Conservation (phyloP, 257 asterid genomes). For the Coffea eugenioides region DNA sequence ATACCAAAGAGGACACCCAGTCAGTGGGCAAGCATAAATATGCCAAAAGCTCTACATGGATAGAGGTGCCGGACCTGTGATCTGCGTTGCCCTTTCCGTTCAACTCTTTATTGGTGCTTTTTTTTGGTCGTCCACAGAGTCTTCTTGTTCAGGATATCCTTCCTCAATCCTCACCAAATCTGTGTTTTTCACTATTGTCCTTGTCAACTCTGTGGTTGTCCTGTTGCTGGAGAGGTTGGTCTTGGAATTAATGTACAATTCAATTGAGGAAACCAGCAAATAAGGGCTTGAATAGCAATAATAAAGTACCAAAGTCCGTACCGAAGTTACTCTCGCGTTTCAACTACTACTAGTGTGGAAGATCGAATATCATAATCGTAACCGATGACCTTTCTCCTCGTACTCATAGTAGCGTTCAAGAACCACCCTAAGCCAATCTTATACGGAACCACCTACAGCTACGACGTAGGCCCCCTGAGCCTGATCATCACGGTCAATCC, state of each 20-base stretch:
- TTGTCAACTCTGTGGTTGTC: background rate
- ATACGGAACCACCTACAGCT: background rate
- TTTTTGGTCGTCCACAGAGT: background rate
- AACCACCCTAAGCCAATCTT: background rate
- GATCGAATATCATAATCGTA: background rate
- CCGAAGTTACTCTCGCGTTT: background rate
- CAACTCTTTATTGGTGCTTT: background rate
- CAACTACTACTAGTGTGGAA: background rate
- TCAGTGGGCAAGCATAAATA: background rate
- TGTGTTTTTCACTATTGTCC: background rate
- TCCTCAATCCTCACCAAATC: background rate
- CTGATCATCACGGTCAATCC: background rate
- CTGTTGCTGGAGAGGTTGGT: background rate
- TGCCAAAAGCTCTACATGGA: slow-evolving; percentile 6
- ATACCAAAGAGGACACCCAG: background rate
- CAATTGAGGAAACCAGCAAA: background rate
- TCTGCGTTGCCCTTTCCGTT: background rate
- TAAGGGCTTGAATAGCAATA: background rate
- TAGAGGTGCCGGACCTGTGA: background rate
- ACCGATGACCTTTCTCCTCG: background rate
- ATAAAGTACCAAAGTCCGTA: background rate
- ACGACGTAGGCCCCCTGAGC: background rate
- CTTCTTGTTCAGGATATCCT: background rate
- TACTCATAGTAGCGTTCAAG: background rate
- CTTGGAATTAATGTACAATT: background rate